Percentiles rank a stretch among this genome's conserved stretches.
phyloP scores from a whole-genome alignment of 1,284 basidiomycete species.

The Pyrrhoderma lamaoense region DNA sequence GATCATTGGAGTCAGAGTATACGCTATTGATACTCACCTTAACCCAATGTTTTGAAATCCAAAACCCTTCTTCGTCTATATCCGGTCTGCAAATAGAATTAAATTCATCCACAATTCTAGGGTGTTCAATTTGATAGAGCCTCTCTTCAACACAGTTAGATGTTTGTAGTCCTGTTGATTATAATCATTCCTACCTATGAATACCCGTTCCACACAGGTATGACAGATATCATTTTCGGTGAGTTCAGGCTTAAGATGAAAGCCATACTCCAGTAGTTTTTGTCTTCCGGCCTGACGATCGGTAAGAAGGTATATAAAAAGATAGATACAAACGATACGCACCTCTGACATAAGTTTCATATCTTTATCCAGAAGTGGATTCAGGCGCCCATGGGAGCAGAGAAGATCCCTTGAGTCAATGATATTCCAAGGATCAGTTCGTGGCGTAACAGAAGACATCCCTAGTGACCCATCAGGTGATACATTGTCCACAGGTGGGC shows the following conservation, averaged over 20 bases:
- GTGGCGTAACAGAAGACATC: no score
- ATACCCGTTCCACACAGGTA: constrained; percentile 49
- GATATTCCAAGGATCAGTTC: no score
- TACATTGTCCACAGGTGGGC: no score
- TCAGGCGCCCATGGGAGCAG: constrained; percentile 37
- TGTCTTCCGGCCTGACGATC: constrained; percentile 7
- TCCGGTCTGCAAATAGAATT: constrained; percentile 41
- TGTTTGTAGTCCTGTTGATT: neutral
- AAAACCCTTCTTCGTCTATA: constrained; percentile 44
- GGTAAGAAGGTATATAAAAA: neutral
- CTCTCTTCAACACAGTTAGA: constrained; percentile 40
- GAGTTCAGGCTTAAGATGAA: constrained; percentile 9
- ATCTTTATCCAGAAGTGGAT: constrained; percentile 45
- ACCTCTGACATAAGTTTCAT: constrained; percentile 63
- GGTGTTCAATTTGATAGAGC: constrained; percentile 60
- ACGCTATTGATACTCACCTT: no score
- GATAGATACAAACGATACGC: constrained; percentile 19
- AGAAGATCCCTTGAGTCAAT: constrained; percentile 36
- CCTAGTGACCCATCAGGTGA: no score
- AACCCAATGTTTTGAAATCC: constrained; percentile 73
- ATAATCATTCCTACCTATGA: constrained; percentile 43
- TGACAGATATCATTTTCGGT: constrained; percentile 48
- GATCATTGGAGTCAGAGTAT: no score
- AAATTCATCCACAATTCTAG: constrained; percentile 47
- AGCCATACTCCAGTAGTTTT: constrained; percentile 9